These are phyloP conservation scores for Nepenthes gracilis DNA, from an alignment of 148 eudicot genomes.

Conservation along the genomic window DNA sequence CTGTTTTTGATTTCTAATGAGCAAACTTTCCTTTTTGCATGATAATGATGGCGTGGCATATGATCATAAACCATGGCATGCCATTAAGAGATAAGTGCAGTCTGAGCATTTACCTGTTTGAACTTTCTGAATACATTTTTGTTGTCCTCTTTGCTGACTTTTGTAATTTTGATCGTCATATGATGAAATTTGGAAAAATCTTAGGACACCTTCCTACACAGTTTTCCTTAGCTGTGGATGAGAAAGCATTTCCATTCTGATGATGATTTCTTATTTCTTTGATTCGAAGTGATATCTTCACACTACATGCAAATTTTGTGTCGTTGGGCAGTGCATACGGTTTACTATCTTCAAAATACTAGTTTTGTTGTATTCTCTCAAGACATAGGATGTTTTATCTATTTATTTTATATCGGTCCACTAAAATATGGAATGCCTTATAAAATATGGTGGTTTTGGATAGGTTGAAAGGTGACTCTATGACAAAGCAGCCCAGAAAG, in stretches of 20 bases:
- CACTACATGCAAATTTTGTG: not conserved
- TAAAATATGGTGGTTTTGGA: too few relatives aligned
- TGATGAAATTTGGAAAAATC: conserved; percentile 18
- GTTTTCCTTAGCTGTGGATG: conserved; percentile 18
- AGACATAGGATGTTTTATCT: not conserved
- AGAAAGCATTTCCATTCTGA: conserved; percentile 19
- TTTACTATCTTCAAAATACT: not conserved
- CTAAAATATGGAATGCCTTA: too few relatives aligned
- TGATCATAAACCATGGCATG: too few relatives aligned
- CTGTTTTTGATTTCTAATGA: too few relatives aligned
- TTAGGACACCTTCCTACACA: conserved; percentile 36
- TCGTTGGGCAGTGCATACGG: not conserved
- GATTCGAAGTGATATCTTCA: not conserved
- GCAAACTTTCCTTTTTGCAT: too few relatives aligned
- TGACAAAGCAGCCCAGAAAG: too few relatives aligned
- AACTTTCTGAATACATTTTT: not conserved
- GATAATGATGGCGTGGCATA: too few relatives aligned
- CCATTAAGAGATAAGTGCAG: too few relatives aligned
- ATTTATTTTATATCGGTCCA: not conserved
- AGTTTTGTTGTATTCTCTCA: not conserved
- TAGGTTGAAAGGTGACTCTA: too few relatives aligned
- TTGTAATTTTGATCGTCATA: not conserved
- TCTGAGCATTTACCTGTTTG: too few relatives aligned
- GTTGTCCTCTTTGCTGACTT: not conserved
- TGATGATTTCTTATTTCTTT: conserved; percentile 2